These are phyloP conservation scores for Penicillium sp. DNA, from an alignment of 2,329 filamentous ascomycete species.

Conservation along the genomic window DNA sequence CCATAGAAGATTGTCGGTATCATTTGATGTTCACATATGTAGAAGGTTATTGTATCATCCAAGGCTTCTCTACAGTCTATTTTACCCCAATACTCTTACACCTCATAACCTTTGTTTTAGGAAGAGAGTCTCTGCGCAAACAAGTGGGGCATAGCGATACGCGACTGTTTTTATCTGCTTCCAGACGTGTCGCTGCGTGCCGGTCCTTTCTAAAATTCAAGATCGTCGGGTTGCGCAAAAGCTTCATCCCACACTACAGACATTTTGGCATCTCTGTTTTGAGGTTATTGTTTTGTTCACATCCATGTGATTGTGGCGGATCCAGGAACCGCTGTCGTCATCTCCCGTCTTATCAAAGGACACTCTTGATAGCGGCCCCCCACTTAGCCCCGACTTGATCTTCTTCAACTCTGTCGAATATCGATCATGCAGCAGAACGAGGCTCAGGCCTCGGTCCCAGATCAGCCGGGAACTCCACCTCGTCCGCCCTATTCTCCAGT, in stretches of 20 bases:
- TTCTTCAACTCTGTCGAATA: not conserved
- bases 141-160: not conserved
- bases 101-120: no score
- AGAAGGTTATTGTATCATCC: not conserved
- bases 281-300: not conserved
- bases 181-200: not conserved
- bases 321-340: constrained; percentile 20
- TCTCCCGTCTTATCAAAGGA: constrained; percentile 10
- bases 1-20: not conserved
- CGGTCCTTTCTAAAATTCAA: not conserved
- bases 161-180: not conserved
- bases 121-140: not conserved
- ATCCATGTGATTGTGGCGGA: constrained; percentile 4
- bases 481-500: constrained; percentile 50
- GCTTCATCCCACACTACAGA: not conserved
- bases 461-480: constrained; percentile 41
- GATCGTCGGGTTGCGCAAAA: not conserved
- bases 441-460: constrained; percentile 7
- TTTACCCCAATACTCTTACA: no score
- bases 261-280: not conserved
- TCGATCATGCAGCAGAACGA: constrained; percentile 18
- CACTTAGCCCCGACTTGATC: constrained; percentile 3
- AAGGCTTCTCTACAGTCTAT: no score
- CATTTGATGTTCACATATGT: no score
- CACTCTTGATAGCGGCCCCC: constrained; percentile 3